Conservation (phyloP, 345 rosid species). For the Eucalyptus viminalis region DNA sequence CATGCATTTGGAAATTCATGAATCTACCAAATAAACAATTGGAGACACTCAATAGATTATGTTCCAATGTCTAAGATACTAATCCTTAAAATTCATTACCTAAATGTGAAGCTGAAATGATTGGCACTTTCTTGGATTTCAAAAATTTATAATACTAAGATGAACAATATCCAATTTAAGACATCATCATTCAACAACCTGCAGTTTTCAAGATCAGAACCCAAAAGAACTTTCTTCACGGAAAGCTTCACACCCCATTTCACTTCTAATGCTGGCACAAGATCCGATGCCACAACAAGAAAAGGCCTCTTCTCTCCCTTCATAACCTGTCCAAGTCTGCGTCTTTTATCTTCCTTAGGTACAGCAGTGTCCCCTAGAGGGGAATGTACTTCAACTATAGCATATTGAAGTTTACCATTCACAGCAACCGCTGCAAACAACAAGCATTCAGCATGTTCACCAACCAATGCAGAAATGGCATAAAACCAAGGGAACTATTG, state of each 20-base stretch:
- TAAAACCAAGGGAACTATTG: background rate
- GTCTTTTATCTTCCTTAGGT: constrained; percentile 30
- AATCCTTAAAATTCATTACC: background rate
- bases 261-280: constrained; percentile 64
- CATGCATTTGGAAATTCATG: background rate
- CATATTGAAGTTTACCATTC: constrained; percentile 81
- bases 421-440: constrained; percentile 77
- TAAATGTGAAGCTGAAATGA: background rate
- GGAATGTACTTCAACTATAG: constrained; percentile 60
- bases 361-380: constrained; percentile 24
- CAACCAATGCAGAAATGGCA: background rate
- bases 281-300: constrained; percentile 70
- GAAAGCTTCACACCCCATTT: constrained; percentile 76
- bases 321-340: constrained; percentile 50
- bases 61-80: background rate
- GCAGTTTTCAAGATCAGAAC: constrained; percentile 89
- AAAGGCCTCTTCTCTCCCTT: constrained; percentile 45
- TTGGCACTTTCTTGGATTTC: background rate
- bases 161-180: background rate
- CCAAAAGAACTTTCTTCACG: constrained; percentile 49
- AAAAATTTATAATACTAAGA: background rate
- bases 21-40: background rate
- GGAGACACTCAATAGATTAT: background rate
- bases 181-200: constrained; percentile 26
- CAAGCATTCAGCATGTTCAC: background rate